Percentiles rank a stretch among this genome's conserved stretches.
phyloP scores from a whole-genome alignment of 1,284 basidiomycete species.

The Leccinum solheimii region DNA sequence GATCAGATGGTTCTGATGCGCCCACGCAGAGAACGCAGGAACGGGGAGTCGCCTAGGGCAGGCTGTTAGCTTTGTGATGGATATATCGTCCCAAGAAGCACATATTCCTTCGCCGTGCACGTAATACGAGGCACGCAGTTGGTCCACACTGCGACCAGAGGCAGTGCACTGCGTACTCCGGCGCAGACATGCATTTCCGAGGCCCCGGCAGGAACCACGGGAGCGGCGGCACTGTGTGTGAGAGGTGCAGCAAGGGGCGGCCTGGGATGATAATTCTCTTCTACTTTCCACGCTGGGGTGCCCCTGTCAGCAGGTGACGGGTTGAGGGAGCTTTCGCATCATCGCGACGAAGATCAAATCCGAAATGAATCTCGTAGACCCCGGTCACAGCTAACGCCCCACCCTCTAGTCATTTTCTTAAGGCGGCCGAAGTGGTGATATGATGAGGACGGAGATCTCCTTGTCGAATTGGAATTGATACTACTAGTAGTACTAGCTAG shows the following conservation, averaged over 20 bases:
- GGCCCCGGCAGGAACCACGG: constrained; percentile 15
- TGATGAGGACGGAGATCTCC: neutral
- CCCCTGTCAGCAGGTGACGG: constrained; percentile 27
- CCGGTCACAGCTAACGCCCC: constrained; percentile 9
- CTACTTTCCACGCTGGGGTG: constrained; percentile 31
- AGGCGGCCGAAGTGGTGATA: constrained; percentile 5
- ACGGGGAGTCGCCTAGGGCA: neutral
- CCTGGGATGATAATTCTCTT: constrained; percentile 17
- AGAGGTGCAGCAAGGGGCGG: constrained; percentile 14
- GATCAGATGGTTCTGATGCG: constrained; percentile 24
- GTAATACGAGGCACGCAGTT: constrained; percentile 2
- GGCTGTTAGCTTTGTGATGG: neutral
- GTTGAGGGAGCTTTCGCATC: constrained; percentile 23
- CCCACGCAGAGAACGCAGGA: constrained; percentile 2
- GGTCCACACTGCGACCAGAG: neutral
- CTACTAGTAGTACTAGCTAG: too few species aligned
- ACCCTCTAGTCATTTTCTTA: neutral
- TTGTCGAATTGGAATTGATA: too few species aligned
- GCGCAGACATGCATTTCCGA: constrained; percentile 20
- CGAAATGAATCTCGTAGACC: constrained; percentile 15
- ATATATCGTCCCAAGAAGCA: constrained; percentile 5
- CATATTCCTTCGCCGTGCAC: constrained; percentile 6
- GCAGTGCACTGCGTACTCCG: neutral
- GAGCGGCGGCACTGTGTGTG: constrained; percentile 10
- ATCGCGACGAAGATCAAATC: constrained; percentile 35